Percentiles rank a stretch among this genome's conserved stretches.
These are phyloP conservation scores for Orobanche coerulescens DNA, from an alignment of 257 asterid genomes.

Conservation along the genomic window DNA sequence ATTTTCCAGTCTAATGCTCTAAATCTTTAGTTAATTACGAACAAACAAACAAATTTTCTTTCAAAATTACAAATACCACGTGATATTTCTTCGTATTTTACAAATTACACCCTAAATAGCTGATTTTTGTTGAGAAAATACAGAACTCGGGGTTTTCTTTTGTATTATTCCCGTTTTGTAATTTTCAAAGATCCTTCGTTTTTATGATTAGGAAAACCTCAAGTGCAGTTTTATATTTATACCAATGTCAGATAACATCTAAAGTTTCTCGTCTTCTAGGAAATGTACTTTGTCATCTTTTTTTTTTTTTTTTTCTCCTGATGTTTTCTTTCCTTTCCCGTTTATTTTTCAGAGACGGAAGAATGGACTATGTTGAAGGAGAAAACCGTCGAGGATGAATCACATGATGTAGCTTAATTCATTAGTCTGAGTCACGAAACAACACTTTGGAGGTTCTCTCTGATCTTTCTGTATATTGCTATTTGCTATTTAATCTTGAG, in stretches of 20 bases:
- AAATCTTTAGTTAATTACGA: background rate
- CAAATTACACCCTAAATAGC: background rate
- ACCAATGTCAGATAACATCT: no score
- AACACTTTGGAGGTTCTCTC: constrained; percentile 17
- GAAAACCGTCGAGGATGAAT: constrained; percentile 40
- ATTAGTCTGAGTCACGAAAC: background rate
- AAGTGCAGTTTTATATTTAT: background rate
- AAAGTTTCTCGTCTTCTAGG: background rate
- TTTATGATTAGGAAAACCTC: background rate
- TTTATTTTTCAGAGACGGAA: constrained; percentile 46
- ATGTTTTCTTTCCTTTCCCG: background rate
- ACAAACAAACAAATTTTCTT: background rate
- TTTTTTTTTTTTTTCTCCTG: no score
- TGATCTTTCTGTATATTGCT: constrained; percentile 12
- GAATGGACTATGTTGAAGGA: constrained; percentile 61
- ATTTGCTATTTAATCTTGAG: constrained; percentile 11
- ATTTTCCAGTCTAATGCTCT: background rate
- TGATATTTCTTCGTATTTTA: background rate
- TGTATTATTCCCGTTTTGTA: no score
- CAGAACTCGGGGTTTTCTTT: background rate
- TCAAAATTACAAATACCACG: background rate
- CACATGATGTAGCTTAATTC: constrained; percentile 39
- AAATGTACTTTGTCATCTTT: no score
- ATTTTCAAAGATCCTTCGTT: background rate
- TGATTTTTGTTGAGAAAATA: background rate